Evolutionary conservation across 75 land plant species (phyloP).

Genomic region (Isoetes taiwanensis): DNA sequence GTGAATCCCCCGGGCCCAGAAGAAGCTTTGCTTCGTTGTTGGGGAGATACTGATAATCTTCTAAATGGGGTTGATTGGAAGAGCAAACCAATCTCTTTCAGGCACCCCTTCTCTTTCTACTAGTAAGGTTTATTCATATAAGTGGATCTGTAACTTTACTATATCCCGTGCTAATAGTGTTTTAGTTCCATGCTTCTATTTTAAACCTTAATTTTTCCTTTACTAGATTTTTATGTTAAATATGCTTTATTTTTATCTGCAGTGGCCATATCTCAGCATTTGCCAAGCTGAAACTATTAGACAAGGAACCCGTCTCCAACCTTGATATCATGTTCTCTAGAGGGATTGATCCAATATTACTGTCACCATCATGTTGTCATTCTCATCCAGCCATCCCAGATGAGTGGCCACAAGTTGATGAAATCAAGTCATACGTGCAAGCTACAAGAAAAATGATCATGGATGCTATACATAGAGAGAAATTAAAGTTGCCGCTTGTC

Average conservation of each 20-base stretch:
- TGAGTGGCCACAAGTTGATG: conserved; percentile 20
- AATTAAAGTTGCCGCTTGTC: conserved; percentile 1
- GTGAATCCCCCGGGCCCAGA: too few species aligned
- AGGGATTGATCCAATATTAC: conserved; percentile 28
- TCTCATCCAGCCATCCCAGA: conserved; percentile 20
- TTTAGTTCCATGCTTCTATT: not conserved
- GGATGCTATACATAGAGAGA: conserved; percentile 3
- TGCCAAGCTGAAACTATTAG: conserved; percentile 19
- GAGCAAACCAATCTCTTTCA: conserved; percentile 19
- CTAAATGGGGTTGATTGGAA: conserved; percentile 18
- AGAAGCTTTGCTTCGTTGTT: conserved; percentile 14
- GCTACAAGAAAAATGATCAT: conserved; percentile 5
- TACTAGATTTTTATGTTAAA: not conserved
- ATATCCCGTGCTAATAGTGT: not conserved
- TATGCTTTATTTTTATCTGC: conserved; percentile 8
- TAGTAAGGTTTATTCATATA: too few species aligned
- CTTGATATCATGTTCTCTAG: conserved; percentile 26
- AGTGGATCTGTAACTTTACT: too few species aligned
- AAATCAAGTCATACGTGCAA: conserved; percentile 9
- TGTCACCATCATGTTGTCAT: conserved; percentile 27
- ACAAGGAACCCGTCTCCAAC: not conserved
- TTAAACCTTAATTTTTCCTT: not conserved
- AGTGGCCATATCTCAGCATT: conserved; percentile 31
- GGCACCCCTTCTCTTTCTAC: conserved; percentile 30
- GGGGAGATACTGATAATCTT: conserved; percentile 19